These are phyloP conservation scores for Metarhizium album DNA, from an alignment of 2,329 filamentous ascomycete species.

Conservation along the genomic window DNA sequence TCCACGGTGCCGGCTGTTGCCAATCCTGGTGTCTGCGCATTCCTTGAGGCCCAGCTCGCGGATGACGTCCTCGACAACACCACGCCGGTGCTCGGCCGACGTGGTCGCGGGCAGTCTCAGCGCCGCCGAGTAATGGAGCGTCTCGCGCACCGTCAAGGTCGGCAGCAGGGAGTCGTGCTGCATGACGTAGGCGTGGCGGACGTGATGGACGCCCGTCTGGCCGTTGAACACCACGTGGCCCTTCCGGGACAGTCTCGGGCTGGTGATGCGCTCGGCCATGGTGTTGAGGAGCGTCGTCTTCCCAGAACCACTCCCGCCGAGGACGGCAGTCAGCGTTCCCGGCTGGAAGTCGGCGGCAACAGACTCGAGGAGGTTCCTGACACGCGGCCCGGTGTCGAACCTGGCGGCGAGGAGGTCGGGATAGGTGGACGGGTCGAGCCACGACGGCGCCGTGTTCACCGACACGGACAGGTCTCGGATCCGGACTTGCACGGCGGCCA, in stretches of 20 bases:
- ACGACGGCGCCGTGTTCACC: constrained; percentile 47
- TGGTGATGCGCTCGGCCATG: constrained; percentile 58
- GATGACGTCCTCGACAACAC: constrained; percentile 66
- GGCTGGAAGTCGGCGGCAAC: constrained; percentile 53
- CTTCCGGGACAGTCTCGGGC: constrained; percentile 35
- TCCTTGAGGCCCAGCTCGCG: constrained; percentile 66
- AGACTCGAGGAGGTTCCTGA: constrained; percentile 48
- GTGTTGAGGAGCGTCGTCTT: constrained; percentile 65
- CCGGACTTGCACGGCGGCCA: constrained; percentile 43
- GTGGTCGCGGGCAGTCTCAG: constrained; percentile 56
- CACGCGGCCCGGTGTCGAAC: constrained; percentile 24
- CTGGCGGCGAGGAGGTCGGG: constrained; percentile 26
- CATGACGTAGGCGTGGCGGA: constrained; percentile 61
- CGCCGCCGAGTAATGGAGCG: constrained; percentile 61
- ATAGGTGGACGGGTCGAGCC: constrained; percentile 37
- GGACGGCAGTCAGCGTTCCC: constrained; percentile 63
- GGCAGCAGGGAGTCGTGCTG: constrained; percentile 67
- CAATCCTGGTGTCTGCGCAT: constrained; percentile 64
- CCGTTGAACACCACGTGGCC: constrained; percentile 55
- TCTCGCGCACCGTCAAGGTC: constrained; percentile 66
- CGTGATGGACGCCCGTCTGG: constrained; percentile 35
- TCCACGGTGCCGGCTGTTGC: constrained; percentile 59
- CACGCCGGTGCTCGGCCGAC: constrained; percentile 44
- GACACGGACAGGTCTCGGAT: constrained; percentile 44
- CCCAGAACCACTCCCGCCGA: constrained; percentile 63